Evolutionary conservation across 345 rosid species (phyloP), one percentile per base, ranked within the genome.

Genomic region (Xanthoceras sorbifolium): DNA sequence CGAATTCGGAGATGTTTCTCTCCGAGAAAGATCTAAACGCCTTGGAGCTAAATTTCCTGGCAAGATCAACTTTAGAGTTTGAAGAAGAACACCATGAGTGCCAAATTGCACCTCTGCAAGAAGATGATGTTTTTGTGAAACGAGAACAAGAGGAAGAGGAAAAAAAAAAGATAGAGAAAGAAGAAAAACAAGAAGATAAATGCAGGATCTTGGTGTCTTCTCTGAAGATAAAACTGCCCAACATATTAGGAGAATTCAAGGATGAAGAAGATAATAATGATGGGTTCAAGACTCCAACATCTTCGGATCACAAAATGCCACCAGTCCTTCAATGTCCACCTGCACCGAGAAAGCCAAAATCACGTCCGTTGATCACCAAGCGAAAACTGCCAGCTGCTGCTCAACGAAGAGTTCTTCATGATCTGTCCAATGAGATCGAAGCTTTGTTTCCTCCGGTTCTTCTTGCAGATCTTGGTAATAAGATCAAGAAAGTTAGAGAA

Each of bases 331-430:
- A 72, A 66, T 86, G 90, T 18, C 97, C 97, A 46, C 89, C 90
- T 59, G 89, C 97, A 12, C 98, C 98, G 29, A 88, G 84, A 74
- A 93, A 93, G 76, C 92, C 89, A 23, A 90, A 88, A 83, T 52
- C 90, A 7, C 54, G 28, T 26, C 86, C 89, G 26, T 81, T 83
- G 26, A 22, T 57, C 26, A 55, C 57, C 31, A 89, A 87, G 74
- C 75, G 92, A 74, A 85, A 84, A 84, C 77, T 74, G 31, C 28
- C 52, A 46, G 54, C 54, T 48, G 54, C 23, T 71, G 73, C 36
- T 42, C 65, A 46, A 34, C 72, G 65, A 71, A 79, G 82, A 74
- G 66, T 85, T 71, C 72, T 92, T 3, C 82, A 88, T 60, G 93
- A 92, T 86, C 84, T 92, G 52, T 85, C 93, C 15, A 86, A 84